Evolutionary conservation across 768 basidiomycete species (phyloP).

Genomic region (Porpolomopsis calyptriformis): DNA sequence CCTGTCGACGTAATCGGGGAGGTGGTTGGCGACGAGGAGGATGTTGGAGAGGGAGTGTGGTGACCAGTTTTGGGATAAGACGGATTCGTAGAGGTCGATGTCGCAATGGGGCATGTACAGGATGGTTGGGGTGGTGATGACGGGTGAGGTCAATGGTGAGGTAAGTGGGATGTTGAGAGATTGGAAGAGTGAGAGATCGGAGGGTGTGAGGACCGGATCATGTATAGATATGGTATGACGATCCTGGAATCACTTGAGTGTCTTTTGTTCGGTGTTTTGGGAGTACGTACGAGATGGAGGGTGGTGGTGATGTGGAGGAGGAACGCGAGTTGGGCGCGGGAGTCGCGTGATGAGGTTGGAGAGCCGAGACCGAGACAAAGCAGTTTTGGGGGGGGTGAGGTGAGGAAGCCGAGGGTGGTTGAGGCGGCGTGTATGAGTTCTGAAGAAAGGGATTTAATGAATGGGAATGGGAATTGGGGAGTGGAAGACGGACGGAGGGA

Average conservation of each 20-base stretch:
- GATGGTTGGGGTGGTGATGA: constrained; percentile 36
- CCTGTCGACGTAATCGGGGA: constrained; percentile 61
- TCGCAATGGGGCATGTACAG: constrained; percentile 78
- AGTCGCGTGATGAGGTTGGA: constrained; percentile 48
- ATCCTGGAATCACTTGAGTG: constrained; percentile 29
- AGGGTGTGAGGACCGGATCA: constrained; percentile 65
- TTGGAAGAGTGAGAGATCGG: constrained; percentile 46
- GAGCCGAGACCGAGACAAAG: constrained; percentile 70
- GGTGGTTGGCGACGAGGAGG: constrained; percentile 54
- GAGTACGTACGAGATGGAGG: constrained; percentile 49
- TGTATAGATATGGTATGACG: constrained; percentile 40
- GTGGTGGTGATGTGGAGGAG: constrained; percentile 43
- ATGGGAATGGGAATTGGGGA: background rate
- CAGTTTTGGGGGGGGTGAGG: constrained; percentile 20
- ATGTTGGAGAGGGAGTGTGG: constrained; percentile 33
- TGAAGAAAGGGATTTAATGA: no score
- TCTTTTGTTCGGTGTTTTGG: constrained; percentile 4
- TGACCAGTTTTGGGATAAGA: constrained; percentile 55
- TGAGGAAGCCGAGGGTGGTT: constrained; percentile 7
- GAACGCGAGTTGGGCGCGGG: constrained; percentile 61
- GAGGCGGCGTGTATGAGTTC: constrained; percentile 2
- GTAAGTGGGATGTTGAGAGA: constrained; percentile 17
- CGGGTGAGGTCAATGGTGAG: no score
- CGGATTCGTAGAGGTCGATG: constrained; percentile 53
- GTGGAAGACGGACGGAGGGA: constrained; percentile 1